Percentiles rank a stretch among this genome's conserved stretches.
phyloP scores from a whole-genome alignment of 2,329 filamentous ascomycete genomes.

The Penicillium psychrosexuale region DNA sequence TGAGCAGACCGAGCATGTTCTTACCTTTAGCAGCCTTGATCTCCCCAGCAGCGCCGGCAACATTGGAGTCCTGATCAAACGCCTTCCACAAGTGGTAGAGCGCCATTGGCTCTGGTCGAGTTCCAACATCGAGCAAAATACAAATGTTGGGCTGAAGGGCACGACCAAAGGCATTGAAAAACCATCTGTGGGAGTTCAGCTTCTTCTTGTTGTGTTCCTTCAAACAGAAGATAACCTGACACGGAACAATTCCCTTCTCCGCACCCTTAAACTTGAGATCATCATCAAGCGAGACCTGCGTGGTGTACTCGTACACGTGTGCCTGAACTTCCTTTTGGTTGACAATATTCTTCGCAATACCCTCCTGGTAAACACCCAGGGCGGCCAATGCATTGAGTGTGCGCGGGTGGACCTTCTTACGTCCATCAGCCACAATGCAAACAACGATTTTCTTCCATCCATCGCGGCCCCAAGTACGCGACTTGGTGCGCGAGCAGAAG shows the following conservation, averaged over 20 bases:
- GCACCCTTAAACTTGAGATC: conserved; percentile 98
- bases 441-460: conserved; percentile 99
- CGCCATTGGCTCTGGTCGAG: conserved; percentile 80
- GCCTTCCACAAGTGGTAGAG: conserved; percentile 99
- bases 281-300: conserved; percentile 90
- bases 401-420: conserved; percentile 86
- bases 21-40: conserved; percentile 96
- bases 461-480: conserved; percentile 91
- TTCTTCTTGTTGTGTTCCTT: conserved; percentile 99
- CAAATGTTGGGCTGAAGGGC: conserved; percentile 94
- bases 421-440: conserved; percentile 91
- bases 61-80: conserved; percentile 95
- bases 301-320: conserved; percentile 98
- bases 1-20: conserved; percentile 76
- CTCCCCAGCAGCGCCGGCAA: conserved; percentile 93
- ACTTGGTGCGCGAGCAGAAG: conserved; percentile 89
- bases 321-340: conserved; percentile 94
- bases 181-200: conserved; percentile 97
- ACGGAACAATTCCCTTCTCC: conserved; percentile 97
- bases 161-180: conserved; percentile 96
- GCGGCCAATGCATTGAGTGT: conserved; percentile 92
- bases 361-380: conserved; percentile 96
- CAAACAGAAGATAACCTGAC: conserved; percentile 96
- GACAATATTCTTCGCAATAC: conserved; percentile 97
- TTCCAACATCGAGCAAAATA: conserved; percentile 94